Conservation (phyloP, 805 yeast genomes). For the Candida nanaspora region DNA sequence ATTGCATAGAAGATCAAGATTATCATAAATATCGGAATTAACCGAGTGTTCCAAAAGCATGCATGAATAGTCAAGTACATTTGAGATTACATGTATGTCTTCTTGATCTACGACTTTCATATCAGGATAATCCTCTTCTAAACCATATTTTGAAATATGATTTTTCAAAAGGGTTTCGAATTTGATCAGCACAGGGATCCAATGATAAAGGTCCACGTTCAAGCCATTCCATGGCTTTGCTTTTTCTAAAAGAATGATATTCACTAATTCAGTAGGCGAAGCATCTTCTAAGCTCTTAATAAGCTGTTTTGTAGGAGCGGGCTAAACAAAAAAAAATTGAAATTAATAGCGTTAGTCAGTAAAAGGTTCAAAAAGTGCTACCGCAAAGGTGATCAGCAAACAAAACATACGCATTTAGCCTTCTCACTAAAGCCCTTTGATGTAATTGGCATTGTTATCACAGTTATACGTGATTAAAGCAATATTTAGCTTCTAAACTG, state of each 20-base stretch:
- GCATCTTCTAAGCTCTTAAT: not conserved
- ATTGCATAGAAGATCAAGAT: constrained; percentile 51
- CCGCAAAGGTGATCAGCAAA: too few species aligned
- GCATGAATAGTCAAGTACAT: constrained; percentile 56
- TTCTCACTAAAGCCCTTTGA: not conserved
- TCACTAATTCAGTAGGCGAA: not conserved
- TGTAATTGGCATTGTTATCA: too few species aligned
- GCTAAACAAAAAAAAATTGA: too few species aligned
- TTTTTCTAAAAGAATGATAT: constrained; percentile 9
- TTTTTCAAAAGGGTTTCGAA: constrained; percentile 61
- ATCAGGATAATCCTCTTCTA: constrained; percentile 38
- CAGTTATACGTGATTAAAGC: too few species aligned
- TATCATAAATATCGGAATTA: constrained; percentile 60
- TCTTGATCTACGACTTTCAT: constrained; percentile 35
- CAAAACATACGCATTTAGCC: constrained; percentile 1
- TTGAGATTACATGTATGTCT: constrained; percentile 42
- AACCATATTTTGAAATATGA: constrained; percentile 45
- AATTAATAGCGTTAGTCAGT: not conserved
- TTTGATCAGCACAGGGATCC: constrained; percentile 71
- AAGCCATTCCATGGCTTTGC: constrained; percentile 24
- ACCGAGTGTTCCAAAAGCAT: constrained; percentile 62
- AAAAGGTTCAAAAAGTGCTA: not conserved
- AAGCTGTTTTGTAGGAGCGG: not conserved
- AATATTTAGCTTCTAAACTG: too few species aligned
- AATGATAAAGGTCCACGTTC: constrained; percentile 51